Evolutionary conservation across 2,329 filamentous ascomycete genomes (phyloP).

Genomic region (Alternaria angustiovoidea): DNA sequence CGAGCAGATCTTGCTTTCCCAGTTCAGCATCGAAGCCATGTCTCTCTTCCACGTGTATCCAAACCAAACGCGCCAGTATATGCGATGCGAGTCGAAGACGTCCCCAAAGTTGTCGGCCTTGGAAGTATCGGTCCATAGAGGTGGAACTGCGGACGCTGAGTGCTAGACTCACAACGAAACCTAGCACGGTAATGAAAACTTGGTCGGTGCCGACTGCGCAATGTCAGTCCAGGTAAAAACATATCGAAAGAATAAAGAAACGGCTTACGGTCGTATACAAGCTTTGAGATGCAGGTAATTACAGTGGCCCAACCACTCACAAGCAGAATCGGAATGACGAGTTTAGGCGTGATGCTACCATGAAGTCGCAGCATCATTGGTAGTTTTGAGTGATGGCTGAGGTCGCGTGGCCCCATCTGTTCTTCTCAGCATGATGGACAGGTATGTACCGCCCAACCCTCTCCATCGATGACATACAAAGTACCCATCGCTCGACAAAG

Average conservation of each 20-base stretch:
- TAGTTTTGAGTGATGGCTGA: constrained; percentile 77
- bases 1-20: constrained; percentile 71
- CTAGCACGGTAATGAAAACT: constrained; percentile 37
- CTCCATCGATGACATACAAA: neutral
- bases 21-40: constrained; percentile 54
- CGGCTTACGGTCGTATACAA: constrained; percentile 47
- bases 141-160: constrained; percentile 78
- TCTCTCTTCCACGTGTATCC: constrained; percentile 76
- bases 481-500: neutral
- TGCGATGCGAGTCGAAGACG: constrained; percentile 63
- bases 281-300: constrained; percentile 62
- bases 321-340: constrained; percentile 73
- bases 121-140: constrained; percentile 73
- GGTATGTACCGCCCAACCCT: neutral
- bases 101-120: constrained; percentile 70
- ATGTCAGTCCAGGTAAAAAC: neutral
- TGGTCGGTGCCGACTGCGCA: constrained; percentile 64
- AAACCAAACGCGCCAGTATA: constrained; percentile 76
- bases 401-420: constrained; percentile 67
- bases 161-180: constrained; percentile 80
- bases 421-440: constrained; percentile 14
- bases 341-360: constrained; percentile 75
- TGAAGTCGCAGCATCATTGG: constrained; percentile 77
- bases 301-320: constrained; percentile 70
- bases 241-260: neutral